Conservation (phyloP, 129 eudicot species). For the Helichrysum umbraculigerum region DNA sequence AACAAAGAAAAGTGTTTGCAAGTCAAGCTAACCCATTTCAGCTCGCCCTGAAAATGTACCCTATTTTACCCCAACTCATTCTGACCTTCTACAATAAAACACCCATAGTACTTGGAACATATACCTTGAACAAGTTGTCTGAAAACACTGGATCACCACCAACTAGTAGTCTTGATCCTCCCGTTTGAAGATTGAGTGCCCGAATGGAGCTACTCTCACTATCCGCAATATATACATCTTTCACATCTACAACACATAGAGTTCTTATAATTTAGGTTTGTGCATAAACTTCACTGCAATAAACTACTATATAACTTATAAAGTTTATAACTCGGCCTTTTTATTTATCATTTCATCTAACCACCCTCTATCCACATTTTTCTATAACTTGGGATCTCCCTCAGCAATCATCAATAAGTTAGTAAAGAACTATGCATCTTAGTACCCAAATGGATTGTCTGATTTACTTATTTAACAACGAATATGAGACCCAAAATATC, state of each 20-base stretch:
- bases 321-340: background rate
- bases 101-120: slow-evolving; percentile 20
- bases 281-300: slow-evolving; percentile 5
- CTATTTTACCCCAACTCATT: too few species aligned
- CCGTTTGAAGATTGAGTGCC: slow-evolving; percentile 78
- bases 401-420: background rate
- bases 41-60: slow-evolving; percentile 6
- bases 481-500: background rate
- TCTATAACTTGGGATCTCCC: background rate
- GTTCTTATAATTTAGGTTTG: slow-evolving; percentile 8
- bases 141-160: slow-evolving; percentile 93
- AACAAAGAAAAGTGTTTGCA: slow-evolving; percentile 2
- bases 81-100: slow-evolving; percentile 4
- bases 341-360: slow-evolving; percentile 8
- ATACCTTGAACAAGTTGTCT: slow-evolving; percentile 89
- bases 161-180: slow-evolving; percentile 86
- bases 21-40: background rate
- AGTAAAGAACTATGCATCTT: background rate
- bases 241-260: slow-evolving; percentile 51
- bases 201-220: slow-evolving; percentile 99
- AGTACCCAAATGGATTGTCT: too few species aligned
- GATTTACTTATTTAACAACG: too few species aligned
- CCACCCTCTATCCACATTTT: slow-evolving; percentile 1
- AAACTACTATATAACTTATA: slow-evolving; percentile 10
- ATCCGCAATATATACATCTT: slow-evolving; percentile 89